Evolutionary conservation across 2,329 filamentous ascomycete species (phyloP).

Genomic region (Calonectria hongkongensis): DNA sequence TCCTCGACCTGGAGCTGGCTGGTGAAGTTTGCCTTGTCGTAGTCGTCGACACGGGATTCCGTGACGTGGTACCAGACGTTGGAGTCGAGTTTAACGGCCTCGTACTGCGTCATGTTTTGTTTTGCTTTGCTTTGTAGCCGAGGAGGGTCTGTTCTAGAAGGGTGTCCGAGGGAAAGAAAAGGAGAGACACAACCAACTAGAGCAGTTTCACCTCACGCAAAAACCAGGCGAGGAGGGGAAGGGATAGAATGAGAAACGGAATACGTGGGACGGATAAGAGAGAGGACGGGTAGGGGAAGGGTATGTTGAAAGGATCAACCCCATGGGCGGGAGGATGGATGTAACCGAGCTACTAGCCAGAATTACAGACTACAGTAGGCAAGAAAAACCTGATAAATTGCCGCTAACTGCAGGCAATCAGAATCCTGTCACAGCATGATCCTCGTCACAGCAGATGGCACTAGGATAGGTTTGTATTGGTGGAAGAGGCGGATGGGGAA

Average conservation of each 20-base stretch:
- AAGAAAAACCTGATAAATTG: neutral
- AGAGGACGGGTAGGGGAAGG: neutral
- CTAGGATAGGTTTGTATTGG: slow-evolving; percentile 11
- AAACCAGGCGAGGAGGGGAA: no score
- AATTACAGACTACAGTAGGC: neutral
- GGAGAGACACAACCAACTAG: no score
- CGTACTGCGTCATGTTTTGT: slow-evolving; percentile 38
- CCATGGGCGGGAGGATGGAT: neutral
- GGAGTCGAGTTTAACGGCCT: slow-evolving; percentile 55
- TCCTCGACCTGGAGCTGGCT: slow-evolving; percentile 46
- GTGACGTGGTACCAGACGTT: slow-evolving; percentile 62
- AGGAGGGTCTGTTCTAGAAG: neutral
- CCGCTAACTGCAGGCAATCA: neutral
- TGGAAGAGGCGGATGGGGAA: slow-evolving; percentile 22
- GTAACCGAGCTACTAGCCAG: neutral
- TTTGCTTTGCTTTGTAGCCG: no score
- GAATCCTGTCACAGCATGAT: slow-evolving; percentile 2
- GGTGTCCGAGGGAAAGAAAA: neutral
- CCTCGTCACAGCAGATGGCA: neutral
- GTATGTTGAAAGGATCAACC: neutral
- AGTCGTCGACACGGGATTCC: slow-evolving; percentile 59
- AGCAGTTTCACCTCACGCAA: neutral
- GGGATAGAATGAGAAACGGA: neutral
- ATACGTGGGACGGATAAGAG: neutral
- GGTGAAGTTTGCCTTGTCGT: slow-evolving; percentile 47